phyloP scores from a whole-genome alignment of 305 asterid genomes.

The Fraxinus paxiana region DNA sequence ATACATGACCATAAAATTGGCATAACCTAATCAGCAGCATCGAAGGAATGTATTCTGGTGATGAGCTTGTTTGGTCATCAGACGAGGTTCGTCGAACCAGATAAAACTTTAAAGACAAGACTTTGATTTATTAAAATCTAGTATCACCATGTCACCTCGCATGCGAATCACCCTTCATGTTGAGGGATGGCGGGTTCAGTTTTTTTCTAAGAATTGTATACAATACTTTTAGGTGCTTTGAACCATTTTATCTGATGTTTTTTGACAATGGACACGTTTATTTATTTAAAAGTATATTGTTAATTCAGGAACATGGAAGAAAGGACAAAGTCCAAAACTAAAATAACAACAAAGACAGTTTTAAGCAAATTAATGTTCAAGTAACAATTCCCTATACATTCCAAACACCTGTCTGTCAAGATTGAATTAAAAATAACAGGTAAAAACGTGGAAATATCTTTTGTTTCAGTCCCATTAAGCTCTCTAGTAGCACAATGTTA shows the following conservation, averaged over 20 bases:
- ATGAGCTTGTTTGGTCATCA: background rate
- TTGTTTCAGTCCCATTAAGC: constrained; percentile 6
- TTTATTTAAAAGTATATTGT: background rate
- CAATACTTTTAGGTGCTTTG: background rate
- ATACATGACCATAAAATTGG: background rate
- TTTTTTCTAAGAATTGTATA: background rate
- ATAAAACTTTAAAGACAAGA: background rate
- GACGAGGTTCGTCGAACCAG: background rate
- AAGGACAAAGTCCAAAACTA: background rate
- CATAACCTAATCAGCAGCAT: background rate
- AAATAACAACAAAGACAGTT: constrained; percentile 20
- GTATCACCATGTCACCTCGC: background rate
- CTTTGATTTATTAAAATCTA: background rate
- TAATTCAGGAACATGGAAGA: background rate
- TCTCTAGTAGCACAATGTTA: background rate
- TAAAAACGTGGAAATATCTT: constrained; percentile 20
- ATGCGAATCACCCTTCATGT: background rate
- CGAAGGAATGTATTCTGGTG: background rate
- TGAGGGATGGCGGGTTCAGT: background rate
- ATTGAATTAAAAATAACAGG: background rate
- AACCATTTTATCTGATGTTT: background rate
- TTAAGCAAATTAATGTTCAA: constrained; percentile 15
- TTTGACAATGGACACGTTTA: background rate
- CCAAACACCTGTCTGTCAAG: constrained; percentile 17
- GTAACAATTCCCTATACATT: constrained; percentile 13